Evolutionary conservation across 176 grass and related monocot genomes (phyloP).

Genomic region (Dendrocalamus sinicus): DNA sequence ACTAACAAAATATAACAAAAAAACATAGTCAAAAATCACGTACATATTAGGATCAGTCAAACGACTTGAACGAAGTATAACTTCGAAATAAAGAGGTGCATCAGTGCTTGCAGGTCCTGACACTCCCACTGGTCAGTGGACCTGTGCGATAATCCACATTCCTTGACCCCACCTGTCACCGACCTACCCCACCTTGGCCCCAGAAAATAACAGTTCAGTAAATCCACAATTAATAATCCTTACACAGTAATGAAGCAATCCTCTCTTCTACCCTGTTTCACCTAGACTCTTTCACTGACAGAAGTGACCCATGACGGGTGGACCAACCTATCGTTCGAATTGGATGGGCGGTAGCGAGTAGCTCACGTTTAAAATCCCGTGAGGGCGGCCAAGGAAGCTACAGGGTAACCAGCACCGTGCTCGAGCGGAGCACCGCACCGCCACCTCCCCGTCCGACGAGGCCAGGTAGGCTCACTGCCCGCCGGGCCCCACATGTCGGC

Average conservation of each 20-base stretch:
- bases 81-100: background rate
- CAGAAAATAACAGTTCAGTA: background rate
- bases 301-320: background rate
- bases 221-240: background rate
- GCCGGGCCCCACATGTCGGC: conserved; percentile 23
- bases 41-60: background rate
- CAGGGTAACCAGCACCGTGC: background rate
- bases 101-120: background rate
- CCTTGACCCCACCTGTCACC: background rate
- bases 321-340: background rate
- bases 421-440: conserved; percentile 33
- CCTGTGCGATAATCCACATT: background rate
- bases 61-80: background rate
- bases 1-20: background rate
- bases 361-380: conserved; percentile 27
- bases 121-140: background rate
- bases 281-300: background rate
- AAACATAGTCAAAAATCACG: background rate
- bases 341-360: background rate
- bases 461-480: background rate
- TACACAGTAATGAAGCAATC: background rate
- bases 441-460: conserved; percentile 4
- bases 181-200: background rate
- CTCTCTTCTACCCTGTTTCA: background rate
- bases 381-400: conserved; percentile 25